Evolutionary conservation across 306 rosid genomes (phyloP), one percentile per base, ranked within the genome.

Genomic region (Oemleria cerasiformis): DNA sequence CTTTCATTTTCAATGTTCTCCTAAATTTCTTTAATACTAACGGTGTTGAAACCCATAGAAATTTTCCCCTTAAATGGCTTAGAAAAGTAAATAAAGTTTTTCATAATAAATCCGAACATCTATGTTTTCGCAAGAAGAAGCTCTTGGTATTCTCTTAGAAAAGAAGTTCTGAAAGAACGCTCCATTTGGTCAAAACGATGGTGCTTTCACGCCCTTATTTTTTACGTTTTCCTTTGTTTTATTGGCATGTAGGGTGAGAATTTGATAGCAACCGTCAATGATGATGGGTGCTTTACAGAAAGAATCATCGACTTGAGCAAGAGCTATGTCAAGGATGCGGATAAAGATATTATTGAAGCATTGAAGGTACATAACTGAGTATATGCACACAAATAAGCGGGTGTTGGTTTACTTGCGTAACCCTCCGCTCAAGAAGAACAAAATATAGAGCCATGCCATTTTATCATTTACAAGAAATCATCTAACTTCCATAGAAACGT

Each of bases 261-360:
- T 60, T 70, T 94, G 77, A 82, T 82, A 70, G 97, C 91, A 60
- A 96, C 97, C 57, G 97, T 94, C 68, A 97, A 94, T 67, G 99
- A 94, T 61, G 97, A 94, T 89, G 99, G 99, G 68, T 87, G 92
- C 87, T 94, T 94, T 79, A 94, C 88, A 0, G 80, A 80, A 58
- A 91, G 84, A 82, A 78, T 91, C 79, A 76, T 86, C 0, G 90
- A 94, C 55, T 91, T 91, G 73, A 85, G 86, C 63, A 96, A 92
- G 73, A 39, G 89, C 74, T 85, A 94, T 74, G 91, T 94, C 65
- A 94, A 94, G 80, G 91, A 94, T 43, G 96, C 96, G 16, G 97
- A 89, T 82, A 89, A 89, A 74, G 90, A 82, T 80, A 91, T 94
- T 50, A 76, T 89, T 82, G 99, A 87, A 65, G 96, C 92, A 55